These are phyloP conservation scores for Rhododendron ferrugineum DNA, from an alignment of 148 eudicot genomes.

Conservation along the genomic window DNA sequence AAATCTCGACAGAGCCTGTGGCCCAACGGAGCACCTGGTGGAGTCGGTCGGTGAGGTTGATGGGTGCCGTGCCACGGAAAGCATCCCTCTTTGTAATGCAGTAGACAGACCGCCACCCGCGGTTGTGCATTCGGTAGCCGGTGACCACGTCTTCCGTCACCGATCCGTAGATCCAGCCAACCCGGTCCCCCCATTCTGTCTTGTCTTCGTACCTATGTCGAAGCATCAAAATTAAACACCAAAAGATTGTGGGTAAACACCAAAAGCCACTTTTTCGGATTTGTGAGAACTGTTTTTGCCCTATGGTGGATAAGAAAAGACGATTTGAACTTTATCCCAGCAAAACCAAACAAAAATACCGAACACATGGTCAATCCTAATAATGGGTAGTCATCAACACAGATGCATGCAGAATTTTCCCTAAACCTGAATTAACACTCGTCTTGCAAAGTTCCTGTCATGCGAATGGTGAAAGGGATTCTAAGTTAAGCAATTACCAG, in stretches of 20 bases:
- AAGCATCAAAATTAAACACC: not conserved
- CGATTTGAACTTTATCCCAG: not conserved
- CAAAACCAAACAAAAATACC: not conserved
- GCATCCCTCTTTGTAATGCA: slow-evolving; percentile 89
- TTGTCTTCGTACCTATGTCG: slow-evolving; percentile 74
- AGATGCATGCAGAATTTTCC: not conserved
- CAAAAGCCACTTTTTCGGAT: not conserved
- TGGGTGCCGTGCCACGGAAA: slow-evolving; percentile 87
- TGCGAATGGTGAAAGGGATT: not conserved
- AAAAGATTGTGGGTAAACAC: not conserved
- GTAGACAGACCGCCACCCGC: slow-evolving; percentile 91
- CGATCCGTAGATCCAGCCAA: slow-evolving; percentile 93
- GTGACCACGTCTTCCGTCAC: slow-evolving; percentile 94
- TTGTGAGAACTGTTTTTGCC: not conserved
- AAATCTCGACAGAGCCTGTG: slow-evolving; percentile 89
- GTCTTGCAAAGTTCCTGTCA: not conserved
- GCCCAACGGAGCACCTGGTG: slow-evolving; percentile 96
- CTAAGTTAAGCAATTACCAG: slow-evolving; percentile 41
- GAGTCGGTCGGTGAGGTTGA: slow-evolving; percentile 83
- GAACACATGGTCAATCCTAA: not conserved
- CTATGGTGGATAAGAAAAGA: not conserved
- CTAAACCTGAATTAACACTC: not conserved
- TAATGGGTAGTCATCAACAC: not conserved
- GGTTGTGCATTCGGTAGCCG: slow-evolving; percentile 89
- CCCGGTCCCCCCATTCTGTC: slow-evolving; percentile 88